Evolutionary conservation across 2,329 filamentous ascomycete genomes (phyloP).

Genomic region (Scortechinia acanthostroma): DNA sequence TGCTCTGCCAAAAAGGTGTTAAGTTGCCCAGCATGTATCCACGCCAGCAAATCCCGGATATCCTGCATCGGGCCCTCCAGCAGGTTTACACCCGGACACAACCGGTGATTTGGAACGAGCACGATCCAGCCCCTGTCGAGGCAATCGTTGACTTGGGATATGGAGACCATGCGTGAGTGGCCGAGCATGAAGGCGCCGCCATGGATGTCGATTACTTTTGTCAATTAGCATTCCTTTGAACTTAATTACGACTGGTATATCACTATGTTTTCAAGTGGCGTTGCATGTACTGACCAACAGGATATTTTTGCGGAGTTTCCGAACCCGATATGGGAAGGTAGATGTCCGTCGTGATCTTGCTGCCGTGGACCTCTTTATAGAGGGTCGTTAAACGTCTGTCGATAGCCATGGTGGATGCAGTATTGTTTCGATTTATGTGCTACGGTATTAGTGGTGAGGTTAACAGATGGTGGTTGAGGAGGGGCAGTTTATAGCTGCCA

Average conservation of each 20-base stretch:
- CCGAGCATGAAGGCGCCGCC: conserved; percentile 34
- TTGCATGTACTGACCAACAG: background rate
- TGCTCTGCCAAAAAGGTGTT: conserved; percentile 6
- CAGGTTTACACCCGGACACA: conserved; percentile 20
- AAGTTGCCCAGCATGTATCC: conserved; percentile 20
- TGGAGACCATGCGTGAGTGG: conserved; percentile 25
- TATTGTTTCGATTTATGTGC: too few relatives aligned
- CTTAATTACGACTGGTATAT: background rate
- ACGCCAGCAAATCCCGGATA: conserved; percentile 20
- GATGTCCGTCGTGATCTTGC: conserved; percentile 17
- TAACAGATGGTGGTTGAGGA: too few relatives aligned
- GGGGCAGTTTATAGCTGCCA: too few relatives aligned
- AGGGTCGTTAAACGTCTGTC: conserved; percentile 10
- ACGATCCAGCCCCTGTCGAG: conserved; percentile 26
- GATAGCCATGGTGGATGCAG: too few relatives aligned
- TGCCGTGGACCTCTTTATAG: conserved; percentile 15
- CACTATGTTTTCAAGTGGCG: background rate
- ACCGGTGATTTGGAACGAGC: conserved; percentile 19
- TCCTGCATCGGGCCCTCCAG: conserved; percentile 20
- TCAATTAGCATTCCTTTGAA: conserved; percentile 19
- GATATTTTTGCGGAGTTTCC: background rate
- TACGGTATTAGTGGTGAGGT: too few relatives aligned
- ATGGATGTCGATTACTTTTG: conserved; percentile 30
- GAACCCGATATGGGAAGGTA: conserved; percentile 11
- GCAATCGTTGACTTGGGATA: conserved; percentile 25